Percentiles rank a stretch among this genome's conserved stretches.
These are phyloP conservation scores for Leucoagaricus sp. DNA, from an alignment of 1,284 basidiomycete genomes.

Conservation along the genomic window DNA sequence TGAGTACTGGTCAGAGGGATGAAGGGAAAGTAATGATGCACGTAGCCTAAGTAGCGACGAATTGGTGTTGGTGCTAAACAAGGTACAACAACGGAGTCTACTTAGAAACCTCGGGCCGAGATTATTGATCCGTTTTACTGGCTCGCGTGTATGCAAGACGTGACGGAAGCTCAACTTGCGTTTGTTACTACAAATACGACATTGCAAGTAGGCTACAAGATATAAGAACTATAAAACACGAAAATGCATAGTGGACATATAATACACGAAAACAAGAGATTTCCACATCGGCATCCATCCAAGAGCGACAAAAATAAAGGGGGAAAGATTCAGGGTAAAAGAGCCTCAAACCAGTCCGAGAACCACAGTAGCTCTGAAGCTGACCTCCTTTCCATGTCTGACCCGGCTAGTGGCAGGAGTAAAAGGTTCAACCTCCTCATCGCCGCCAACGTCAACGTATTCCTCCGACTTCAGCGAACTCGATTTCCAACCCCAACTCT, in stretches of 20 bases:
- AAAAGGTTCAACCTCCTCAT: conserved; percentile 6
- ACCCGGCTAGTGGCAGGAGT: conserved; percentile 22
- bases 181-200: background rate
- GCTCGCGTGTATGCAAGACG: background rate
- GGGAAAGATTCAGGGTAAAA: background rate
- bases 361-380: conserved; percentile 74
- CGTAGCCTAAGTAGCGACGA: background rate
- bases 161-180: background rate
- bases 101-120: background rate
- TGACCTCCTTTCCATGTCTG: conserved; percentile 47
- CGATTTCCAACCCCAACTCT: conserved; percentile 84
- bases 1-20: background rate
- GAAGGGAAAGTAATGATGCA: background rate
- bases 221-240: background rate
- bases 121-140: conserved; percentile 2
- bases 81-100: conserved; percentile 8
- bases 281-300: background rate
- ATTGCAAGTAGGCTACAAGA: background rate
- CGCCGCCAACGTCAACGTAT: conserved; percentile 48
- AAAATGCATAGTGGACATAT: background rate
- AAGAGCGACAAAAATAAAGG: background rate
- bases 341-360: conserved; percentile 65
- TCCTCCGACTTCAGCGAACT: conserved; percentile 64
- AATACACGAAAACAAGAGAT: background rate
- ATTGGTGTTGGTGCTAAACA: conserved; percentile 3